phyloP scores from a whole-genome alignment of 2,329 filamentous ascomycete genomes.

The Rachicladosporium sp. region DNA sequence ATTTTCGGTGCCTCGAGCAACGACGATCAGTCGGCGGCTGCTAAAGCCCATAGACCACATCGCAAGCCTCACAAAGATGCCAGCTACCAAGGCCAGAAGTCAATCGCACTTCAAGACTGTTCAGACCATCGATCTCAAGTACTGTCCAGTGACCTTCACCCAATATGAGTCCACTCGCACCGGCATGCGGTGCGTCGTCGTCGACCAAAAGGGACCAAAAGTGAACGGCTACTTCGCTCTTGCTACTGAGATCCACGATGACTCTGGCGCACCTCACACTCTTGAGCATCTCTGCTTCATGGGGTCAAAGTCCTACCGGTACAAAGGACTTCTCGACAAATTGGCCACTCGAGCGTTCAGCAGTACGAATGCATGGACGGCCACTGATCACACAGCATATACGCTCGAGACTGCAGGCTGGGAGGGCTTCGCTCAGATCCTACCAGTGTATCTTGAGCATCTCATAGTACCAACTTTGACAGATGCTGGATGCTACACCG shows the following conservation, averaged over 20 bases:
- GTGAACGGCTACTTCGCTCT: constrained; percentile 88
- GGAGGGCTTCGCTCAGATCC: constrained; percentile 89
- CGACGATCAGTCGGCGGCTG: too few relatives aligned
- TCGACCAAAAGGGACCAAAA: constrained; percentile 89
- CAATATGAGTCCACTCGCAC: constrained; percentile 94
- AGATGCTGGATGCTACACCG: constrained; percentile 84
- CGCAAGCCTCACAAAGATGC: constrained; percentile 11
- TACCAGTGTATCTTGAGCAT: constrained; percentile 93
- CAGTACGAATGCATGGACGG: constrained; percentile 92
- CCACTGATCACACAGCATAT: constrained; percentile 91
- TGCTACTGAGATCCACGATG: constrained; percentile 93
- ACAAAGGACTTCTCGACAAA: constrained; percentile 91
- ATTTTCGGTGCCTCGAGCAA: too few relatives aligned
- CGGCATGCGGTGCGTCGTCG: constrained; percentile 86
- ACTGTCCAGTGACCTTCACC: constrained; percentile 75
- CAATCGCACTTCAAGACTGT: constrained; percentile 62
- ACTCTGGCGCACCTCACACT: constrained; percentile 68
- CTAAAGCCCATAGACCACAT: too few relatives aligned
- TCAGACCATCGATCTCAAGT: constrained; percentile 78
- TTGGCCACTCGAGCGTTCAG: constrained; percentile 89
- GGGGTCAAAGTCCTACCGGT: constrained; percentile 84
- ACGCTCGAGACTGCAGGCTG: constrained; percentile 90
- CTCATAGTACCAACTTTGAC: constrained; percentile 83
- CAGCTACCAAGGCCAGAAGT: constrained; percentile 23
- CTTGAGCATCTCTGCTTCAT: constrained; percentile 43